Conservation (phyloP, 805 yeast genomes). For the Yarrowia divulgata region DNA sequence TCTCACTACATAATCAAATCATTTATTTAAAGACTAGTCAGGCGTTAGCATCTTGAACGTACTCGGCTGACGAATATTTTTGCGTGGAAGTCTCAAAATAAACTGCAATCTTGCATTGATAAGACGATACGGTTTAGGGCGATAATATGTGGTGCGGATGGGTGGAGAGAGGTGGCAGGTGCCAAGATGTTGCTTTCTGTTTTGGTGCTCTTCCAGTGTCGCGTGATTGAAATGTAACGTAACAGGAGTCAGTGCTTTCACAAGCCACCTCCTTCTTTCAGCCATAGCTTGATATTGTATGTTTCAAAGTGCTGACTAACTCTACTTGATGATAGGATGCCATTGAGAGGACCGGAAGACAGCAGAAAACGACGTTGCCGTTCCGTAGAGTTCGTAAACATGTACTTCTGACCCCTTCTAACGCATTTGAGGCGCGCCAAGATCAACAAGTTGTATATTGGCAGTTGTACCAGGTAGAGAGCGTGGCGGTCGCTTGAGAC, state of each 20-base stretch:
- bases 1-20: conserved; percentile 8
- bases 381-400: background rate
- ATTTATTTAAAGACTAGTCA: conserved; percentile 14
- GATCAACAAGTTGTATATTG: no score
- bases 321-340: no score
- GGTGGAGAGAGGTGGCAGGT: background rate
- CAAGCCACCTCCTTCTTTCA: no score
- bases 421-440: background rate
- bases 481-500: background rate
- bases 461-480: background rate
- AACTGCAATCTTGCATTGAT: conserved; percentile 19
- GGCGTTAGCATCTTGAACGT: no score
- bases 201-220: no score
- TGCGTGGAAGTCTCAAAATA: background rate
- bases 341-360: background rate
- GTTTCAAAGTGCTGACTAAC: no score
- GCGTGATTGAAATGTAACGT: no score
- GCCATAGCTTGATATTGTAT: no score
- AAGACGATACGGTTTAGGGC: conserved; percentile 5
- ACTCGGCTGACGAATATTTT: no score
- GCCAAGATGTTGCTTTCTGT: no score
- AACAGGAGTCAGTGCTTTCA: no score
- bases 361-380: no score
- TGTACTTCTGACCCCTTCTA: background rate
- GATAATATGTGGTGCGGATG: background rate